These are phyloP conservation scores for Dissophora globulifera DNA, from an alignment of 192 early-diverging fungal species.

Conservation along the genomic window DNA sequence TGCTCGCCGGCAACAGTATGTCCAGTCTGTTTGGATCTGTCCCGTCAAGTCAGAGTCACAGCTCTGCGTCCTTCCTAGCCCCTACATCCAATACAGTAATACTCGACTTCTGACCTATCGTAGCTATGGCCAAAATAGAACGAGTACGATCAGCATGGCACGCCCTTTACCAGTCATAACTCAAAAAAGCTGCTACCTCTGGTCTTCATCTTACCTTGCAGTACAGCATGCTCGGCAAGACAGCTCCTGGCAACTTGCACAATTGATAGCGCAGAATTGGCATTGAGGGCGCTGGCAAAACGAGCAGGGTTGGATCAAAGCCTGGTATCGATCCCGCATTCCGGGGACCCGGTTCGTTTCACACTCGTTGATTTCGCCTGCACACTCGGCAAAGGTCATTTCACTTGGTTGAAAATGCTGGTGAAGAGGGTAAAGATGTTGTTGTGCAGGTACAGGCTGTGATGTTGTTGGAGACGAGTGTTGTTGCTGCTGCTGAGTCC, in stretches of 20 bases:
- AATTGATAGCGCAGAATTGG: slow-evolving; percentile 39
- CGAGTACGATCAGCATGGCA: too few species aligned
- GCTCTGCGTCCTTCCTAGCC: not conserved
- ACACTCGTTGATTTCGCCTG: slow-evolving; percentile 44
- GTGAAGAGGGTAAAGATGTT: not conserved
- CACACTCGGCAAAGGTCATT: slow-evolving; percentile 33
- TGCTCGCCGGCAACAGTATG: too few species aligned
- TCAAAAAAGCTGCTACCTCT: too few species aligned
- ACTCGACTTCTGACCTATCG: slow-evolving; percentile 37
- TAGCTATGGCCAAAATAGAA: slow-evolving; percentile 18
- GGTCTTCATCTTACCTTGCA: slow-evolving; percentile 37
- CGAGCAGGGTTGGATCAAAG: slow-evolving; percentile 17
- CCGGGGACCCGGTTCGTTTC: slow-evolving; percentile 38
- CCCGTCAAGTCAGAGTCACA: too few species aligned
- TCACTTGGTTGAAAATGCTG: not conserved
- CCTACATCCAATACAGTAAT: slow-evolving; percentile 20
- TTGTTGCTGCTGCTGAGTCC: not conserved
- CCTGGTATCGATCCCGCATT: slow-evolving; percentile 40
- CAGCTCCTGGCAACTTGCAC: slow-evolving; percentile 19
- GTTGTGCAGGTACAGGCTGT: not conserved
- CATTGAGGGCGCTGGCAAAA: slow-evolving; percentile 43
- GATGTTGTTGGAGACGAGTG: not conserved
- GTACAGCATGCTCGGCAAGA: slow-evolving; percentile 35
- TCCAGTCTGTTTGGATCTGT: too few species aligned
- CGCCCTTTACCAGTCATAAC: too few species aligned